These are phyloP conservation scores for Candida coleopterorum DNA, from an alignment of 805 yeast genomes.

Conservation along the genomic window DNA sequence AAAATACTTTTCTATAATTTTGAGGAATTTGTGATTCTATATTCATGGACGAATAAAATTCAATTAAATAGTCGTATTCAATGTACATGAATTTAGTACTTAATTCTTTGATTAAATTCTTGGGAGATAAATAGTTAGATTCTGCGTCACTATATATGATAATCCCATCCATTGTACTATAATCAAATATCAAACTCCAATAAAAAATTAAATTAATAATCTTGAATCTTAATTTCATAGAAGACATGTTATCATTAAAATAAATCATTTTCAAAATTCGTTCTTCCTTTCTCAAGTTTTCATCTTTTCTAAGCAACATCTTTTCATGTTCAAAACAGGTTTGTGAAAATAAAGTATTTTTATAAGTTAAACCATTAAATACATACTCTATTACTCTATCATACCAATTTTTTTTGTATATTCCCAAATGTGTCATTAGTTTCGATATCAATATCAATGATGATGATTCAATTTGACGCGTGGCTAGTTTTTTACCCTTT, in stretches of 20 bases:
- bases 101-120: slow-evolving; percentile 3
- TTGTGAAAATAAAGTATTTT: slow-evolving; percentile 12
- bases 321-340: slow-evolving; percentile 25
- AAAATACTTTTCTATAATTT: slow-evolving; percentile 3
- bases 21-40: background rate
- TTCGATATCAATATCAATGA: slow-evolving; percentile 10
- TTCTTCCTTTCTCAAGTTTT: slow-evolving; percentile 9
- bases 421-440: slow-evolving; percentile 20
- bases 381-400: slow-evolving; percentile 26
- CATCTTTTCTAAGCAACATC: slow-evolving; percentile 18
- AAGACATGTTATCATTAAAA: slow-evolving; percentile 22
- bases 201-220: slow-evolving; percentile 15
- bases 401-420: slow-evolving; percentile 19
- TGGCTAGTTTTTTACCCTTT: background rate
- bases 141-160: background rate
- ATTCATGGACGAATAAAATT: slow-evolving; percentile 5
- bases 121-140: background rate
- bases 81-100: slow-evolving; percentile 2
- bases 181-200: slow-evolving; percentile 11
- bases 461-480: slow-evolving; percentile 1
- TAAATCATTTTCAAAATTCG: slow-evolving; percentile 3
- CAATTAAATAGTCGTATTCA: slow-evolving; percentile 8
- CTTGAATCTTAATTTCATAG: slow-evolving; percentile 24
- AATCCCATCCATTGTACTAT: slow-evolving; percentile 4
- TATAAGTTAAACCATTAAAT: slow-evolving; percentile 24